phyloP scores from a whole-genome alignment of 805 yeast genomes.

The Lipomyces chichibuensis region DNA sequence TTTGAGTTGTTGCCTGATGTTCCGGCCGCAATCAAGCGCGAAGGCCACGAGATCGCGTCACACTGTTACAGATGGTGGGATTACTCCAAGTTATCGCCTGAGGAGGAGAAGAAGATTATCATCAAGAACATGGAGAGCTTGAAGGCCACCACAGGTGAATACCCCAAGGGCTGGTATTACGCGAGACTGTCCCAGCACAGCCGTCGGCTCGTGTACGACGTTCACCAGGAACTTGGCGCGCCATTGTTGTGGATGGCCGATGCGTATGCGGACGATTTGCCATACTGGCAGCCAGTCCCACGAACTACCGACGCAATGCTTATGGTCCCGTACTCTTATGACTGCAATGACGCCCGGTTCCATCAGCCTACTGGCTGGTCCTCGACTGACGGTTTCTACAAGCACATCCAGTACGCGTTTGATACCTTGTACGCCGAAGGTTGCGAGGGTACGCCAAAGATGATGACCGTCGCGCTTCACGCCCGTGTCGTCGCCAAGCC shows the following conservation, averaged over 20 bases:
- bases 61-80: conserved; percentile 49
- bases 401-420: conserved; percentile 46
- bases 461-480: conserved; percentile 48
- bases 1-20: conserved; percentile 45
- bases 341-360: conserved; percentile 43
- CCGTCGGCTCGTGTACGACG: conserved; percentile 45
- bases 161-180: conserved; percentile 48
- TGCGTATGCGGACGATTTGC: conserved; percentile 47
- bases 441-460: conserved; percentile 39
- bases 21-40: conserved; percentile 46
- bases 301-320: conserved; percentile 39
- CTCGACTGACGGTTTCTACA: conserved; percentile 40
- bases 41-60: conserved; percentile 48
- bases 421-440: conserved; percentile 48
- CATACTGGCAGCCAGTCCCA: conserved; percentile 46
- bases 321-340: conserved; percentile 44
- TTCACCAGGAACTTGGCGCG: conserved; percentile 43
- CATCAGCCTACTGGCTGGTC: conserved; percentile 41
- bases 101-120: conserved; percentile 45
- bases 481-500: conserved; percentile 47
- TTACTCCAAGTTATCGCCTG: conserved; percentile 41
- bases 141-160: conserved; percentile 44
- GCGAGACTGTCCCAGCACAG: conserved; percentile 46
- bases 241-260: conserved; percentile 46
- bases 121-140: conserved; percentile 42